These are phyloP conservation scores for Ceratobasidium sp. DNA, from an alignment of 1,284 basidiomycete genomes.

Conservation along the genomic window DNA sequence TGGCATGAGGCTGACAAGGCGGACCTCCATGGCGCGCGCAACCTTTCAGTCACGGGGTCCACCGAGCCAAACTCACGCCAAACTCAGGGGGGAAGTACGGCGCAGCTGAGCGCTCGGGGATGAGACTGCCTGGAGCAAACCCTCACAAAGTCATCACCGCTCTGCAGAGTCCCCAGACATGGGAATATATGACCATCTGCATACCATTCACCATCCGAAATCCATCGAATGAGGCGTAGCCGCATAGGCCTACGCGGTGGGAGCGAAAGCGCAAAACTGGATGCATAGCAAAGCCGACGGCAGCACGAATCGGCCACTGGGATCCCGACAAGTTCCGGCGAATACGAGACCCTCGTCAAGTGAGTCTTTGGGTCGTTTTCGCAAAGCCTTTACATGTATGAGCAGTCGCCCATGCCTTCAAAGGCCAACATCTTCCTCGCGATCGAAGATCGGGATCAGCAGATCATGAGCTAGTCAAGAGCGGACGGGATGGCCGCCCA, in stretches of 20 bases:
- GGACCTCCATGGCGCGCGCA: constrained; percentile 34
- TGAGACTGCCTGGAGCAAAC: neutral
- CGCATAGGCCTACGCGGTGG: constrained; percentile 7
- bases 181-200: neutral
- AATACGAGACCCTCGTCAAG: constrained; percentile 10
- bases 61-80: neutral
- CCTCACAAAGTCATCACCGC: neutral
- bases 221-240: constrained; percentile 4
- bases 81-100: neutral
- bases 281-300: neutral
- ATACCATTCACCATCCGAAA: constrained; percentile 12
- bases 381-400: neutral
- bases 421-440: constrained; percentile 26
- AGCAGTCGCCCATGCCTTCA: neutral
- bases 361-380: constrained; percentile 18
- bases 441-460: constrained; percentile 14
- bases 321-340: neutral
- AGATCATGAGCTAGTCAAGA: constrained; percentile 4
- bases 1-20: constrained; percentile 1
- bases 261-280: constrained; percentile 16
- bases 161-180: neutral
- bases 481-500: neutral
- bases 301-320: constrained; percentile 4
- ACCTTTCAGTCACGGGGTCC: constrained; percentile 25
- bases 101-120: neutral